These are phyloP conservation scores for Linum usitatissimum DNA, from an alignment of 345 rosid species.

Conservation along the genomic window DNA sequence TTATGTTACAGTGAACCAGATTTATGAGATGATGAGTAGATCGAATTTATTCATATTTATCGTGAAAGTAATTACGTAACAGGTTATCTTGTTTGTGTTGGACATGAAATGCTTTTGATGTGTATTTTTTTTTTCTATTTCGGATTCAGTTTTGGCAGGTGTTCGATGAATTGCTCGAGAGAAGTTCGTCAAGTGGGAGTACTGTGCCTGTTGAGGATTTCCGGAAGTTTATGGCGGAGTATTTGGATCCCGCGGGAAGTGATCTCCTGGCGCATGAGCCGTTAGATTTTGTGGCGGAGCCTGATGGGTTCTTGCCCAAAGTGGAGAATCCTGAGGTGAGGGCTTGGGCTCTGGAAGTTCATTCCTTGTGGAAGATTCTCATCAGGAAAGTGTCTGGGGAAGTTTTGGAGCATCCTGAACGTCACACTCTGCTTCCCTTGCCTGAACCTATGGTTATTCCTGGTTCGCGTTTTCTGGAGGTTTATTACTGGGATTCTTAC, in stretches of 20 bases:
- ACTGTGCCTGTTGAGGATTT: slow-evolving; percentile 14
- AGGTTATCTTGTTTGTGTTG: too few species aligned
- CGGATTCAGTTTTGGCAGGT: slow-evolving; percentile 15
- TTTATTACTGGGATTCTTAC: slow-evolving; percentile 90
- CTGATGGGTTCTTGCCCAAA: slow-evolving; percentile 50
- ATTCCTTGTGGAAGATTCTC: slow-evolving; percentile 67
- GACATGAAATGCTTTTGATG: too few species aligned
- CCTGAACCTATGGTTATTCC: slow-evolving; percentile 58
- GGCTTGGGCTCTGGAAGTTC: slow-evolving; percentile 72
- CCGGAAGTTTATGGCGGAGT: slow-evolving; percentile 11
- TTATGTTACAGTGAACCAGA: too few species aligned
- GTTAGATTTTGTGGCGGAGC: slow-evolving; percentile 51
- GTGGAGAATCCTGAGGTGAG: slow-evolving; percentile 58
- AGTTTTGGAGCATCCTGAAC: slow-evolving; percentile 38
- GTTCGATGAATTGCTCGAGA: slow-evolving; percentile 39
- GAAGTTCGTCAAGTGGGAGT: slow-evolving; percentile 8
- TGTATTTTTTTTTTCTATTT: too few species aligned
- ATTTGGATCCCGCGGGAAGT: slow-evolving; percentile 43
- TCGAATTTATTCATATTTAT: too few species aligned
- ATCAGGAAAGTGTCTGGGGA: slow-evolving; percentile 44
- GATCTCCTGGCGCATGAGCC: slow-evolving; percentile 50
- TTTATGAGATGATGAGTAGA: too few species aligned
- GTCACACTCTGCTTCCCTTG: slow-evolving; percentile 70
- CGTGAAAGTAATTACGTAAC: too few species aligned
- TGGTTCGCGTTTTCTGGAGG: slow-evolving; percentile 84